Evolutionary conservation across 371 early-diverging fungal species (phyloP).

Genomic region (Antonospora locustae): DNA sequence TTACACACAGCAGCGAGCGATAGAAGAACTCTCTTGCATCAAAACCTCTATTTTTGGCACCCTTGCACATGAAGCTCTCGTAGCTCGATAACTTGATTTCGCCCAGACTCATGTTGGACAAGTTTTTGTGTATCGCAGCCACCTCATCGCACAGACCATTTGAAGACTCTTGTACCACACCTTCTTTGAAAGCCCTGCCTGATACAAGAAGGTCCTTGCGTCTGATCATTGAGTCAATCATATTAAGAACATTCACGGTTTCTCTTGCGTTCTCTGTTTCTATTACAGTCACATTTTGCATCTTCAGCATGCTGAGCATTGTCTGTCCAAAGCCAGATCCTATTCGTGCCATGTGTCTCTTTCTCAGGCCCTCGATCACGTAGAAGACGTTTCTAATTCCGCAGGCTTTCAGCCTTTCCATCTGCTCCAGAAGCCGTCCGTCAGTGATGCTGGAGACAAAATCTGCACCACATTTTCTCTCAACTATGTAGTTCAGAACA

Average conservation of each 20-base stretch:
- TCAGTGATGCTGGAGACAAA: conserved; percentile 45
- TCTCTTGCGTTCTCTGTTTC: conserved; percentile 46
- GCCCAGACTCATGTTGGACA: not conserved
- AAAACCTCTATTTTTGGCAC: conserved; percentile 11
- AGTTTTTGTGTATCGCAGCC: conserved; percentile 6
- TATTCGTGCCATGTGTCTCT: conserved; percentile 19
- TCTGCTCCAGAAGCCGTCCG: conserved; percentile 54
- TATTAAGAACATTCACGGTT: conserved; percentile 23
- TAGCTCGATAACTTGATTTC: conserved; percentile 10
- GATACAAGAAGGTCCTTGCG: not conserved
- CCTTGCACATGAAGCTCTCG: conserved; percentile 31
- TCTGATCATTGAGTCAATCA: conserved; percentile 22
- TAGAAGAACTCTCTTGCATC: conserved; percentile 11
- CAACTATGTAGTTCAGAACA: conserved; percentile 39
- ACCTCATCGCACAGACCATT: not conserved
- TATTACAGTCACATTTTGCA: conserved; percentile 38
- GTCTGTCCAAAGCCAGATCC: not conserved
- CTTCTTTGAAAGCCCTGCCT: not conserved
- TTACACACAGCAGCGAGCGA: conserved; percentile 16
- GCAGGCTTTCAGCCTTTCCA: conserved; percentile 28
- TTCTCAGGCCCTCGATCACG: conserved; percentile 35
- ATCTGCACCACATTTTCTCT: conserved; percentile 51
- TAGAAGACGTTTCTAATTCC: conserved; percentile 32
- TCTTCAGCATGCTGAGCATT: conserved; percentile 14
- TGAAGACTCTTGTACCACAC: not conserved